These are phyloP conservation scores for Hyphodiscus sp. DNA, from an alignment of 2,329 filamentous ascomycete genomes.

Conservation along the genomic window DNA sequence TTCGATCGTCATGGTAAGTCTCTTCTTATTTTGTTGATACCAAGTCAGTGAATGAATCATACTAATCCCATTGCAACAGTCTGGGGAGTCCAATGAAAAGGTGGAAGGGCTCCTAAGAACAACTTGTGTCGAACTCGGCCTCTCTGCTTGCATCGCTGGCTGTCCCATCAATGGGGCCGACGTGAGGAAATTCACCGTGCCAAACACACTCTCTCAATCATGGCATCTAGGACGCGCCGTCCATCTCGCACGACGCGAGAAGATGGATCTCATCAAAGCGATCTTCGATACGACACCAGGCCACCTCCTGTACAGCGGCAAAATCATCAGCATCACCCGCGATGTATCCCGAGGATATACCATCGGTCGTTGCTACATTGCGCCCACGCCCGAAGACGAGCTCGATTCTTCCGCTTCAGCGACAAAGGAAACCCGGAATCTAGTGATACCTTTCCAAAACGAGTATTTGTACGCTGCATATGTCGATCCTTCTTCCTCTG, in stretches of 20 bases:
- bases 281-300: conserved; percentile 27
- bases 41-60: neutral
- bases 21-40: neutral
- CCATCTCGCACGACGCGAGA: conserved; percentile 26
- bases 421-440: conserved; percentile 17
- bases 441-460: conserved; percentile 37
- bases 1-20: conserved; percentile 29
- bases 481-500: neutral
- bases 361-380: conserved; percentile 34
- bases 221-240: conserved; percentile 32
- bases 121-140: conserved; percentile 35
- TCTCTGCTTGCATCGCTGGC: conserved; percentile 27
- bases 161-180: conserved; percentile 30
- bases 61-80: conserved; percentile 17
- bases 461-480: conserved; percentile 35
- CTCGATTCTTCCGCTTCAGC: neutral
- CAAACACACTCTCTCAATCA: conserved; percentile 31
- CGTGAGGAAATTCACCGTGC: conserved; percentile 31
- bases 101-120: conserved; percentile 27
- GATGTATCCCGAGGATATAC: conserved; percentile 36
- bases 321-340: conserved; percentile 36
- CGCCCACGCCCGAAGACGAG: conserved; percentile 28
- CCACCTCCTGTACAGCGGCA: conserved; percentile 34
- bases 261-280: conserved; percentile 27
- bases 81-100: conserved; percentile 32